A percentile compares a stretch with the other conserved stretches of the same genome.
Conservation (phyloP, 2,329 filamentous ascomycete genomes). For the Pseudocercospora vitis region DNA sequence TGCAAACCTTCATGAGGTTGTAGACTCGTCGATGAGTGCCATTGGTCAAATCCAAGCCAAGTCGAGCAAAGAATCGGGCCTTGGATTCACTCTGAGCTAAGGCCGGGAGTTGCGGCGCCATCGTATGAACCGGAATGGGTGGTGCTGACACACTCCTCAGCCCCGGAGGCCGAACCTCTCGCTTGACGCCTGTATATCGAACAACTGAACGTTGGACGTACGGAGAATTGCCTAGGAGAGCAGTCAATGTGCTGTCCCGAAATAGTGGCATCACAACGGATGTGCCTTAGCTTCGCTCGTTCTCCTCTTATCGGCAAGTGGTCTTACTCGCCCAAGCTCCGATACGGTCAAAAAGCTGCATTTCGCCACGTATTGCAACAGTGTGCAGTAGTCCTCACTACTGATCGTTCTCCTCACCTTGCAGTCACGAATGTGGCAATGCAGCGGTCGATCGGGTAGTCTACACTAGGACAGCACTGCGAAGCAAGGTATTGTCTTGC, state of each 20-base stretch:
- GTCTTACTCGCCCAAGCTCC: not conserved
- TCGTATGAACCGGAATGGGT: not conserved
- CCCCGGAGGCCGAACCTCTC: conserved; percentile 2
- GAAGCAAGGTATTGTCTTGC: not conserved
- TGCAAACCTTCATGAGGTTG: conserved; percentile 43
- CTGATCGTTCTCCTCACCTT: not conserved
- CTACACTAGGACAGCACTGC: conserved; percentile 1
- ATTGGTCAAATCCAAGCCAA: conserved; percentile 42
- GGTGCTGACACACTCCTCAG: conserved; percentile 2
- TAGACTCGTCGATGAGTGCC: conserved; percentile 39
- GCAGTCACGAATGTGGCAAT: not conserved
- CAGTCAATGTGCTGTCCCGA: conserved; percentile 2
- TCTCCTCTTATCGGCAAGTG: not conserved
- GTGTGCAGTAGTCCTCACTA: not conserved
- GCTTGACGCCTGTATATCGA: not conserved
- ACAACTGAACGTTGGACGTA: not conserved
- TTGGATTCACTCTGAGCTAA: conserved; percentile 46
- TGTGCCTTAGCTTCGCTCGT: not conserved
- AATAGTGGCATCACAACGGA: not conserved
- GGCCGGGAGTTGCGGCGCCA: conserved; percentile 12
- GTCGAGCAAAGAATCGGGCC: conserved; percentile 41
- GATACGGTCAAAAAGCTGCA: not conserved
- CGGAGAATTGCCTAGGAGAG: not conserved
- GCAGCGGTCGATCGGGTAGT: not conserved
- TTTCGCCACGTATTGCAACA: not conserved